A percentile compares a stretch with the other conserved stretches of the same genome.
phyloP scores from a whole-genome alignment of 306 rosid genomes.

The Abrus pulchellus region DNA sequence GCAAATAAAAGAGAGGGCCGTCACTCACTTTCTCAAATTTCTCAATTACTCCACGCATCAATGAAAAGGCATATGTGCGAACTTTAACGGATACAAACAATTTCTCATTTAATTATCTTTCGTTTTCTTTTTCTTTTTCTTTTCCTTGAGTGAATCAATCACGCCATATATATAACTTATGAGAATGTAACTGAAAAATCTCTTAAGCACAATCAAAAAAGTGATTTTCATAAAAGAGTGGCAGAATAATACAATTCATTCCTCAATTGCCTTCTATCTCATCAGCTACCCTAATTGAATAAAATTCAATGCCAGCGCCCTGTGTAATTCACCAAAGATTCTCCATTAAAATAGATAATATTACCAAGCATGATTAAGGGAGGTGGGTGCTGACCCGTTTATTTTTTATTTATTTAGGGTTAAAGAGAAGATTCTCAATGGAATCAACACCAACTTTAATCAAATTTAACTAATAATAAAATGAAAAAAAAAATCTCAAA shows the following conservation, averaged over 20 bases:
- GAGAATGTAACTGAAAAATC: constrained; percentile 48
- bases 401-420: constrained; percentile 11
- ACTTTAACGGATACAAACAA: constrained; percentile 7
- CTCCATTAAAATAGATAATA: constrained; percentile 40
- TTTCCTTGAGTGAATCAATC: constrained; percentile 21
- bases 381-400: constrained; percentile 30
- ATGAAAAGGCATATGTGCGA: constrained; percentile 16
- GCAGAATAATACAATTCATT: constrained; percentile 12
- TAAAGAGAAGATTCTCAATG: constrained; percentile 30
- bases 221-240: constrained; percentile 30
- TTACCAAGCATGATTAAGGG: constrained; percentile 42
- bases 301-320: constrained; percentile 11
- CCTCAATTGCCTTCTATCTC: constrained; percentile 30
- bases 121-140: constrained; percentile 16
- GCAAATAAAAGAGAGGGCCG: constrained; percentile 25
- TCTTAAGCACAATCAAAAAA: constrained; percentile 39
- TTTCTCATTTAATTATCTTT: background rate
- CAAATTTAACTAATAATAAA: constrained; percentile 1
- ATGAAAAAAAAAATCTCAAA: background rate
- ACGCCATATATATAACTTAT: constrained; percentile 11
- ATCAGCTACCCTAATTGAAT: constrained; percentile 37
- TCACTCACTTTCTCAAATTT: constrained; percentile 15
- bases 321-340: constrained; percentile 40
- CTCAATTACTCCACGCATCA: constrained; percentile 19
- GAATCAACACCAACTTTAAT: constrained; percentile 33